Evolutionary conservation across 176 grass and related monocot genomes (phyloP).

Genomic region (Zoysia pacifica): DNA sequence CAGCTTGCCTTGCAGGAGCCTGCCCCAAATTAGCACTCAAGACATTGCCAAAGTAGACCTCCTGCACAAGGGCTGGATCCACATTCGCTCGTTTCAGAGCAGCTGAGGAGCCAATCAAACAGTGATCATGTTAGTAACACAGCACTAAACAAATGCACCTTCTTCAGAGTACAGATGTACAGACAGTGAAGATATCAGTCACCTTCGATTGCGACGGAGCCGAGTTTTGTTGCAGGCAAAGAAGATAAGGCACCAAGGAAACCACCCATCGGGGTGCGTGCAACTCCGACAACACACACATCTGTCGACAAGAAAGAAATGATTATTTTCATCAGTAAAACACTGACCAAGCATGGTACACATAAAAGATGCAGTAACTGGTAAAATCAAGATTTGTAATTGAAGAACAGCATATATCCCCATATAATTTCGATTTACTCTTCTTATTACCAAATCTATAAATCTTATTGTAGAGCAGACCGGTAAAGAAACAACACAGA

Average conservation of each 20-base stretch:
- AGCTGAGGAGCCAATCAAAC: conserved; percentile 34
- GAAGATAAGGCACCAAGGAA: conserved; percentile 88
- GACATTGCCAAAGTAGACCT: conserved; percentile 90
- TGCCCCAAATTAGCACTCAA: conserved; percentile 97
- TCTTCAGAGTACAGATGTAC: not conserved
- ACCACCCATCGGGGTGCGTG: conserved; percentile 88
- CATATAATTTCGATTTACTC: not conserved
- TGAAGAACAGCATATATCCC: not conserved
- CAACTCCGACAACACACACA: conserved; percentile 83
- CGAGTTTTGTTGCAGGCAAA: conserved; percentile 86
- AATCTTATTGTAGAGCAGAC: not conserved
- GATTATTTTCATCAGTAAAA: conserved; percentile 3
- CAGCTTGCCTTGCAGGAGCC: conserved; percentile 86
- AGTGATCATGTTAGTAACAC: conserved; percentile 28
- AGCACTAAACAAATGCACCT: not conserved
- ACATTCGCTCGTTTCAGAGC: conserved; percentile 77
- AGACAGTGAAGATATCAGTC: not conserved
- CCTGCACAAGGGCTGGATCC: conserved; percentile 79
- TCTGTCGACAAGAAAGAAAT: conserved; percentile 49
- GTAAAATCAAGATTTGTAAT: not conserved
- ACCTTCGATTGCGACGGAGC: conserved; percentile 76
- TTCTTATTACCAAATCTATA: not conserved
- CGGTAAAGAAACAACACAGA: not conserved
- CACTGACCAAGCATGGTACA: not conserved
- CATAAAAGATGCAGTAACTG: not conserved